Base-by-base conservation (phyloP, 1,284 basidiomycete genomes). In the Veloporphyrellus conicus region DNA sequence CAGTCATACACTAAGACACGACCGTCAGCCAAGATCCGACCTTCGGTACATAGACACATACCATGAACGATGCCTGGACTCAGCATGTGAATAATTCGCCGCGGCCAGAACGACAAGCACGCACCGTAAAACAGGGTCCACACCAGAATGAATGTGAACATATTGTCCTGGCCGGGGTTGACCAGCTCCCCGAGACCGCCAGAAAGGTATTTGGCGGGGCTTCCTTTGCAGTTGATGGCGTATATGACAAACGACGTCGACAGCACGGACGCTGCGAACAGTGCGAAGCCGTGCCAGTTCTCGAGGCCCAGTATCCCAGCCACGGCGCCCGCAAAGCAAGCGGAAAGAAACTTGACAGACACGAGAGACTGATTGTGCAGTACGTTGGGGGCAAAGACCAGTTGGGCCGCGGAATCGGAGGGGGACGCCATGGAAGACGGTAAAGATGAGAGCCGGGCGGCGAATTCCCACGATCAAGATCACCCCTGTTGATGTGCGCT, bases 41-140 rank as follows among this genome's bases (percentile, higher is more conserved):
- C 40, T 37, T 23, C 35, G 7, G 20, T 34, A 27, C 16, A 36
- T 44, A 20, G 2, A 16, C 23, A n/a, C 66, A 41, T 59, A 75
- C 73, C 73, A 54, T 75, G 73, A 18, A 75, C 72, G 47, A 75
- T 67, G 15, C 72, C 73, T 75, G 44, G n/a, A n/a, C n/a, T n/a
- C n/a, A n/a, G n/a, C n/a, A n/a, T n/a, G 47, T 35, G 27, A 49
- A 52, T 65, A 54, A 52, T 4, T 18, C 41, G 31, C 18, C 36
- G 43, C 28, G 25, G 72, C 68, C 69, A 63, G 71, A 71, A 72
- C 66, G 52, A 72, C 69, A 32, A 67, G 11, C 19, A 69, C 84
- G 50, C 58, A 90, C 87, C 90, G 66, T 88, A 93, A 66, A 90
- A 87, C 48, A 93, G 71, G 32, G 91, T 94, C 90, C 90, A 94